A percentile compares a stretch with the other conserved stretches of the same genome.
Evolutionary conservation across 2,329 filamentous ascomycete genomes (phyloP).

Genomic region (Orbilia blumenaviensis): DNA sequence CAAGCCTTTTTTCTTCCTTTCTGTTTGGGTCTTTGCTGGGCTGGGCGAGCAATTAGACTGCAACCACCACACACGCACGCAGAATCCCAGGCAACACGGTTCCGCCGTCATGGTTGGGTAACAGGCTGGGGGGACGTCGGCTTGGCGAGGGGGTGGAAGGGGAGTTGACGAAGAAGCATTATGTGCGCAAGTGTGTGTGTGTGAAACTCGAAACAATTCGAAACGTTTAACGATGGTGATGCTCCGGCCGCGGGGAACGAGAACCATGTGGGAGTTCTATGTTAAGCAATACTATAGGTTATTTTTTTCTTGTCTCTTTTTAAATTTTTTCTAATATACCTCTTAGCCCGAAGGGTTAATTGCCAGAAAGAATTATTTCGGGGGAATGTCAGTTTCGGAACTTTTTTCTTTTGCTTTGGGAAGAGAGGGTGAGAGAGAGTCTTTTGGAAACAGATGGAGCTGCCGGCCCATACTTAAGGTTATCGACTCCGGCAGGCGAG

Average conservation of each 20-base stretch:
- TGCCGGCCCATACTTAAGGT: conserved; percentile 3
- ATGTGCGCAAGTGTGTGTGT: too few relatives aligned
- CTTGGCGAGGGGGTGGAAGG: too few relatives aligned
- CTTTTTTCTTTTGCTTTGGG: not conserved
- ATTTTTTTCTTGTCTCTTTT: too few relatives aligned
- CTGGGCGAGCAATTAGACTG: not conserved
- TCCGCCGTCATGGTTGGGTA: conserved; percentile 10
- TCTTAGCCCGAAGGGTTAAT: too few relatives aligned
- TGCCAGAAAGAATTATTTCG: too few relatives aligned
- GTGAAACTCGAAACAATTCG: conserved; percentile 51
- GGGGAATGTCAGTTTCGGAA: not conserved
- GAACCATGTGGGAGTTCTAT: conserved; percentile 7
- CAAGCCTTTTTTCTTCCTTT: not conserved
- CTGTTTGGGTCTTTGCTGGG: too few relatives aligned
- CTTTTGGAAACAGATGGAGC: too few relatives aligned
- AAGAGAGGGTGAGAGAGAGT: not conserved
- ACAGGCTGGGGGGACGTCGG: too few relatives aligned
- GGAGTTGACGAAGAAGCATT: conserved; percentile 11
- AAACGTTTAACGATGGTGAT: conserved; percentile 42
- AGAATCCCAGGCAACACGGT: not conserved
- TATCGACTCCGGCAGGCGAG: conserved; percentile 17
- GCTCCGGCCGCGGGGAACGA: not conserved
- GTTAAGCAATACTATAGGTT: conserved; percentile 7
- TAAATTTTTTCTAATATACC: too few relatives aligned
- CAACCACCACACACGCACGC: not conserved